Conservation (phyloP, 352 stramenopile genomes). For the Pythium vanterpoolii region DNA sequence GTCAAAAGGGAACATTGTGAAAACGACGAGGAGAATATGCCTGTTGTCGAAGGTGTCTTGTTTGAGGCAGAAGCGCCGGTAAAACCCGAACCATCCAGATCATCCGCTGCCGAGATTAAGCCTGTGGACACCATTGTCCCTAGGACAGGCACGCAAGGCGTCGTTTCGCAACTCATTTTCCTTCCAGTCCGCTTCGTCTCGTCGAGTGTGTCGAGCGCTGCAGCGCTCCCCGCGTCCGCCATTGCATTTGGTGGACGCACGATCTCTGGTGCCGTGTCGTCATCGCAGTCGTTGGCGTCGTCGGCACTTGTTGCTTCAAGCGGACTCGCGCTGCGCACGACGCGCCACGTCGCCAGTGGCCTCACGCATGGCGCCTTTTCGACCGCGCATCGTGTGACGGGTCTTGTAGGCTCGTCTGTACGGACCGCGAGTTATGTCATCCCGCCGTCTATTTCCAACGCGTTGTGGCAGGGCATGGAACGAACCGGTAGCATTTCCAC, state of each 20-base stretch:
- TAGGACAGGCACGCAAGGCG: no score
- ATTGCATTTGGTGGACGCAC: slow-evolving; percentile 55
- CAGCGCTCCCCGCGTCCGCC: slow-evolving; percentile 43
- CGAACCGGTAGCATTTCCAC: slow-evolving; percentile 56
- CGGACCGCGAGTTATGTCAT: slow-evolving; percentile 53
- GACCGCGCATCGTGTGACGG: slow-evolving; percentile 49
- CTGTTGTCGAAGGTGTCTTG: slow-evolving; percentile 9
- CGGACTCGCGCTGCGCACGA: slow-evolving; percentile 44
- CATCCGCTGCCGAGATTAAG: neutral
- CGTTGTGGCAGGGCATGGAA: slow-evolving; percentile 58
- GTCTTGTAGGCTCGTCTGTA: slow-evolving; percentile 50
- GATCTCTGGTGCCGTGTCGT: slow-evolving; percentile 51
- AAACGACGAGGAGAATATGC: neutral
- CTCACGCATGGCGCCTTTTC: slow-evolving; percentile 50
- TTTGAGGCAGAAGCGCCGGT: slow-evolving; percentile 13
- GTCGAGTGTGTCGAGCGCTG: slow-evolving; percentile 52
- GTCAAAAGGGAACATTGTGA: neutral
- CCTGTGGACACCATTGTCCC: no score
- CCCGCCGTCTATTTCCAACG: slow-evolving; percentile 53
- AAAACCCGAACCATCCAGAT: neutral
- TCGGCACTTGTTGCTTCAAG: slow-evolving; percentile 56
- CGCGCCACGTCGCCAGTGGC: slow-evolving; percentile 44
- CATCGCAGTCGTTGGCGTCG: slow-evolving; percentile 55
- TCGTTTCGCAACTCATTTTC: slow-evolving; percentile 55
- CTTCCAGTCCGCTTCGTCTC: slow-evolving; percentile 58